phyloP scores from a whole-genome alignment of 2,329 filamentous ascomycete species.

The Allantophomopsis lycopodina region DNA sequence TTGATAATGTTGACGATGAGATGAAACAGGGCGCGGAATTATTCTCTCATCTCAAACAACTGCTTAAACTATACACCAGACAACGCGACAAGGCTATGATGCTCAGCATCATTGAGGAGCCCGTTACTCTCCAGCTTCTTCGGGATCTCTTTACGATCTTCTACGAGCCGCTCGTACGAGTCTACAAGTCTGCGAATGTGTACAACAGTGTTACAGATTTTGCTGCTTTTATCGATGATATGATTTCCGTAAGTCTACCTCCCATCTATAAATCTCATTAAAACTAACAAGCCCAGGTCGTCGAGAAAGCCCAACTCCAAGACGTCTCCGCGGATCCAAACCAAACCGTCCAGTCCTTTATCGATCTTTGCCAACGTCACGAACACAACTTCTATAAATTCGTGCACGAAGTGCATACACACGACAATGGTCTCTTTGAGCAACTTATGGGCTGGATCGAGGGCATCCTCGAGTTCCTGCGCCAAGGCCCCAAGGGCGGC shows the following conservation, averaged over 20 bases:
- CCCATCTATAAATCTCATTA: neutral
- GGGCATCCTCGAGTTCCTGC: conserved; percentile 83
- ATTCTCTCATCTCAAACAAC: conserved; percentile 89
- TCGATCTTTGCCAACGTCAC: conserved; percentile 88
- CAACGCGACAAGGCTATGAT: conserved; percentile 97
- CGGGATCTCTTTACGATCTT: conserved; percentile 96
- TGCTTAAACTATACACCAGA: conserved; percentile 81
- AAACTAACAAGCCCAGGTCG: conserved; percentile 30
- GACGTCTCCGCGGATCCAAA: conserved; percentile 94
- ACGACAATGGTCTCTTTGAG: conserved; percentile 93
- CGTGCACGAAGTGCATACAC: conserved; percentile 91
- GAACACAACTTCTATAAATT: conserved; percentile 99
- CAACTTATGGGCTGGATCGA: conserved; percentile 97
- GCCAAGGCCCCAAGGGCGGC: conserved; percentile 72
- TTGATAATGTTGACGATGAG: conserved; percentile 82
- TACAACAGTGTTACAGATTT: conserved; percentile 98
- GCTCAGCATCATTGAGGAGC: conserved; percentile 88
- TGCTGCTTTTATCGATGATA: conserved; percentile 82
- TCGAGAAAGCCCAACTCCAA: conserved; percentile 51
- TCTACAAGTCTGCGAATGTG: conserved; percentile 97
- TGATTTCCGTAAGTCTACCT: conserved; percentile 53
- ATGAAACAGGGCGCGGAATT: conserved; percentile 81
- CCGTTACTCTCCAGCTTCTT: conserved; percentile 92
- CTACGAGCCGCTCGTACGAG: conserved; percentile 90
- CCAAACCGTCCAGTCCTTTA: conserved; percentile 95